A percentile compares a stretch with the other conserved stretches of the same genome.
These are phyloP conservation scores for Angomonas deanei DNA, from an alignment of 208 protist genomes.

Conservation along the genomic window DNA sequence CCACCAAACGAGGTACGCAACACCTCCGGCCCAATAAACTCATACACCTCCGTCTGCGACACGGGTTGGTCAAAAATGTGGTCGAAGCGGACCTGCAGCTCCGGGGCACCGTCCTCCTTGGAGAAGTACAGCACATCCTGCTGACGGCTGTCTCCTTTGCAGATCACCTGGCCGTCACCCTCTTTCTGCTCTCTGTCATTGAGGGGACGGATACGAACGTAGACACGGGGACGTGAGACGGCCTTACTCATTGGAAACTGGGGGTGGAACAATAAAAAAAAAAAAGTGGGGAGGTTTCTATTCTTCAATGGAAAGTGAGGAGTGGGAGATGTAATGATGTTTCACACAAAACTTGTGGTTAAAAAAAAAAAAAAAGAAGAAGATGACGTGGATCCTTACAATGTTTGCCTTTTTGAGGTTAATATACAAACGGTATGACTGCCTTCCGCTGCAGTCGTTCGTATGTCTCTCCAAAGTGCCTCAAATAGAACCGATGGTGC, in stretches of 20 bases:
- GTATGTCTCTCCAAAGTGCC: slow-evolving; percentile 56
- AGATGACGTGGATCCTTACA: not conserved
- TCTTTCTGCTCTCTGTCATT: slow-evolving; percentile 75
- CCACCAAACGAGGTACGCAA: slow-evolving; percentile 72
- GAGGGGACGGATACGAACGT: slow-evolving; percentile 83
- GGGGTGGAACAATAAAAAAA: slow-evolving; percentile 5
- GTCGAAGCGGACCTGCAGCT: slow-evolving; percentile 83
- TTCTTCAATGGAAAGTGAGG: too few relatives aligned
- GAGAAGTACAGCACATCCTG: slow-evolving; percentile 78
- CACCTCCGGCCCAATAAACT: slow-evolving; percentile 65
- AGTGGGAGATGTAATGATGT: not conserved
- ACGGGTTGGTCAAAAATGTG: slow-evolving; percentile 55
- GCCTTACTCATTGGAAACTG: slow-evolving; percentile 54
- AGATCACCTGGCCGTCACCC: slow-evolving; percentile 64
- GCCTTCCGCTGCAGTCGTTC: slow-evolving; percentile 22
- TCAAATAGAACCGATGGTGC: slow-evolving; percentile 67
- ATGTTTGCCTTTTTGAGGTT: not conserved
- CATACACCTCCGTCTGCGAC: slow-evolving; percentile 52
- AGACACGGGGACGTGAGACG: slow-evolving; percentile 83
- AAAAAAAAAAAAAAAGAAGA: slow-evolving; percentile 10
- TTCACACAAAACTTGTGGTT: not conserved
- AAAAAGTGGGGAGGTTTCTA: too few relatives aligned
- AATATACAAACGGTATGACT: slow-evolving; percentile 19
- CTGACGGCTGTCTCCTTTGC: slow-evolving; percentile 45
- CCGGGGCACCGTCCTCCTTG: slow-evolving; percentile 43